Base-by-base conservation (phyloP, 2,329 filamentous ascomycete genomes). In the Neurospora crassa region DNA sequence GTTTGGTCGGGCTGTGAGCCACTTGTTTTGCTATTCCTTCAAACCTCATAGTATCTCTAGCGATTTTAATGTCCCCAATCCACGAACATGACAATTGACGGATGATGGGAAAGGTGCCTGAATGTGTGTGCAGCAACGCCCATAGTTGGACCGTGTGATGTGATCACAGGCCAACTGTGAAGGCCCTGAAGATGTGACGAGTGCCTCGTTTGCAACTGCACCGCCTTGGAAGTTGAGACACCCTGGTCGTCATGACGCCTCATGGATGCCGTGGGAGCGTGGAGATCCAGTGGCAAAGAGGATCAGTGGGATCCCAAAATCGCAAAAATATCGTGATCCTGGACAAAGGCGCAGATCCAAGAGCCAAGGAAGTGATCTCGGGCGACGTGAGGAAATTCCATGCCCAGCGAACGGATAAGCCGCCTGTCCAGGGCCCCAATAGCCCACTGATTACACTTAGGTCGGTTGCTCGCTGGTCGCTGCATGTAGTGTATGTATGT, bases 171-270 rank as follows among this genome's bases (percentile, higher is more conserved):
- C 24, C 53, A 63, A 63, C 24, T 63, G 45, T 16, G 2, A 53
- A 24, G 45, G 45, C 20, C 45, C 45, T 53, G 45, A 53, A 53
- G 20, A 53, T 53, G 53, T 63, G 53, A 63, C 53, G 53, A 34
- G 47, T 59, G 24, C 47, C 47, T 59, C 47, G 24, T 59, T 18
- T 59, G 47, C 24, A 59, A 63, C 16, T 5, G 24, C 53, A 63
- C 29, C 24, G 53, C 53, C 53, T 63, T 63, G 53, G 24, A 63
- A 63, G 53, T 63, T 34, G 53, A 63, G 53, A 7, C 18, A 63
- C 34, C 53, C 53, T 8, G 53, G 53, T 34, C 53, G 16, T 34
- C 34, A 63, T 63, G 59, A 72, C 68, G 68, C 71, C 47, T n/a
- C 14, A 40, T 71, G 24, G 53, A 34, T 34, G 24, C 24, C 5